Evolutionary conservation across 371 early-diverging fungal genomes (phyloP).

Genomic region (Nosema granulosis): DNA sequence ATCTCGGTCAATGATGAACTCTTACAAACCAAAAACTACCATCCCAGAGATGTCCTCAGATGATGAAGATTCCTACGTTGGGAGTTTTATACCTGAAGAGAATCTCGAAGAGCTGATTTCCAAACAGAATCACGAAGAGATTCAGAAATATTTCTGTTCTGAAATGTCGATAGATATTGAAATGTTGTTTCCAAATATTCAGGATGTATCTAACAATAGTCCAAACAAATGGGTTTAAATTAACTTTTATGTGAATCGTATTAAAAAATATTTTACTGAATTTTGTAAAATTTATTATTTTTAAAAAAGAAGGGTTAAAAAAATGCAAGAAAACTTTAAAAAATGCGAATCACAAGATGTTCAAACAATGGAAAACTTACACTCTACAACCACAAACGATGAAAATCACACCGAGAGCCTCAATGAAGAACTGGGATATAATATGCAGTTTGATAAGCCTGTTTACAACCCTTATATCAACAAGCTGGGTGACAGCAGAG

Average conservation of each 20-base stretch:
- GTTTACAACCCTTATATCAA: conserved; percentile 5
- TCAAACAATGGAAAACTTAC: neutral
- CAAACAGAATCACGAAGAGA: conserved; percentile 32
- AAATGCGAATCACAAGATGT: neutral
- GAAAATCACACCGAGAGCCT: no score
- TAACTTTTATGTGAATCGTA: conserved; percentile 1
- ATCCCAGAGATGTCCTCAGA: conserved; percentile 38
- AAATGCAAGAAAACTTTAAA: neutral
- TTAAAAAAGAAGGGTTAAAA: neutral
- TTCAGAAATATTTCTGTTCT: conserved; percentile 42
- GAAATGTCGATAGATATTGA: conserved; percentile 35
- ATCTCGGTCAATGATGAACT: neutral
- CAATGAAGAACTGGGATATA: neutral
- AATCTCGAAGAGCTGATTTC: conserved; percentile 25
- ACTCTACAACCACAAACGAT: neutral
- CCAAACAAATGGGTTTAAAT: conserved; percentile 44
- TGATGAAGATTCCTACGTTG: conserved; percentile 12
- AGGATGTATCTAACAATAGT: conserved; percentile 46
- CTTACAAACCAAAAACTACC: conserved; percentile 31
- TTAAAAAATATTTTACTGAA: neutral
- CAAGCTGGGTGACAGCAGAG: conserved; percentile 4
- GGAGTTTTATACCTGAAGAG: conserved; percentile 32
- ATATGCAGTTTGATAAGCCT: neutral
- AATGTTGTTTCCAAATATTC: conserved; percentile 42
- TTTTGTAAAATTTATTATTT: conserved; percentile 2